Evolutionary conservation across 306 rosid genomes (phyloP).

Genomic region (Cucurbita maxima): DNA sequence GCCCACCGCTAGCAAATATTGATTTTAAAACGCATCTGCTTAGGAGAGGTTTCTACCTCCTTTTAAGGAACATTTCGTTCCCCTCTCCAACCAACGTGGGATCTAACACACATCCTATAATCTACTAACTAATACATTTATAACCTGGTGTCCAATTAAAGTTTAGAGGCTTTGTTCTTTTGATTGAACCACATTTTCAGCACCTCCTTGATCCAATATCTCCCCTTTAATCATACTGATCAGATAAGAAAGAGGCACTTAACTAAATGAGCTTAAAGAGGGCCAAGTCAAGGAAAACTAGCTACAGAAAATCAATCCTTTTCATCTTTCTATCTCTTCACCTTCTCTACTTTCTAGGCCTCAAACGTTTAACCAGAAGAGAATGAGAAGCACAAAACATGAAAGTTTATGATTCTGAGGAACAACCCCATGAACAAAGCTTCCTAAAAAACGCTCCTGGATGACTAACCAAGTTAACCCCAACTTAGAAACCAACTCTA

Average conservation of each 20-base stretch:
- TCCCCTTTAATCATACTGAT: background rate
- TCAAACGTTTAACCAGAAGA: background rate
- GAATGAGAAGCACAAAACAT: background rate
- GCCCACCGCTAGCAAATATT: too few species aligned
- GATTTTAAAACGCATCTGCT: too few species aligned
- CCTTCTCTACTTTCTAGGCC: too few species aligned
- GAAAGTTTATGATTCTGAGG: background rate
- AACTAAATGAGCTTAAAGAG: background rate
- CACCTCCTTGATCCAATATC: background rate
- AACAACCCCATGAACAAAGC: background rate
- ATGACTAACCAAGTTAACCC: background rate
- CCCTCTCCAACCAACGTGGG: too few species aligned
- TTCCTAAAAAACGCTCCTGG: background rate
- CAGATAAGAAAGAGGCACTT: background rate
- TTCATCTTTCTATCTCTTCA: too few species aligned
- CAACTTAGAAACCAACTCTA: background rate
- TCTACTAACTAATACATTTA: background rate
- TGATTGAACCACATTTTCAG: background rate
- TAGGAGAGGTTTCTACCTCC: too few species aligned
- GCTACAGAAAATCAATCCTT: background rate
- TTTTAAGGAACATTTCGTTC: too few species aligned
- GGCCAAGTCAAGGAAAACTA: background rate
- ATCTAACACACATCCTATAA: background rate
- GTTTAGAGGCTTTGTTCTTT: background rate
- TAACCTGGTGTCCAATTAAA: background rate